Evolutionary conservation across 2,329 filamentous ascomycete genomes (phyloP).

Genomic region (Penicillium vulpinum): DNA sequence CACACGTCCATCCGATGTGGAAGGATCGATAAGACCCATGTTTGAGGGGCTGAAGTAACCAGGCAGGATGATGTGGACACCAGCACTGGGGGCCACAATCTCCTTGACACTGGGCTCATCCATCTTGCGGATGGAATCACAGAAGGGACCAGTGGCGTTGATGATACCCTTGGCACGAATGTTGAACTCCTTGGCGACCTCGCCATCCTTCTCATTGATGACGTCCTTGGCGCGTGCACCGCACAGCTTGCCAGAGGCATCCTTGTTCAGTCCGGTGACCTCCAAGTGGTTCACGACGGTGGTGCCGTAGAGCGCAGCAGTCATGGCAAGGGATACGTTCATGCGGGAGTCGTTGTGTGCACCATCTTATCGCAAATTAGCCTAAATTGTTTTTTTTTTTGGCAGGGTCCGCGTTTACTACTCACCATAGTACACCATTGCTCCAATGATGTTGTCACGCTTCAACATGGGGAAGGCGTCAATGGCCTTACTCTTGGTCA

Average conservation of each 20-base stretch:
- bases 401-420: not conserved
- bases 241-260: conserved; percentile 68
- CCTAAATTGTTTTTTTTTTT: not conserved
- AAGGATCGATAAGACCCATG: conserved; percentile 85
- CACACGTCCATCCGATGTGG: conserved; percentile 82
- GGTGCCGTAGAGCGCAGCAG: conserved; percentile 79
- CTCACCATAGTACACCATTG: conserved; percentile 78
- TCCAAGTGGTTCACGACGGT: conserved; percentile 83
- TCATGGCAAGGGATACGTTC: conserved; percentile 87
- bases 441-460: conserved; percentile 73
- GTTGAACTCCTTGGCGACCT: conserved; percentile 62
- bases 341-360: conserved; percentile 90
- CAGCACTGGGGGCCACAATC: conserved; percentile 82
- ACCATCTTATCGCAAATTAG: conserved; percentile 58
- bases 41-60: conserved; percentile 82
- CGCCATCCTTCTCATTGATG: conserved; percentile 65
- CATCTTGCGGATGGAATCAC: conserved; percentile 80
- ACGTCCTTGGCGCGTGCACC: conserved; percentile 73
- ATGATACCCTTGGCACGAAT: conserved; percentile 79
- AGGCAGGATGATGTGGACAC: conserved; percentile 82
- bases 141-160: conserved; percentile 87
- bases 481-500: conserved; percentile 81
- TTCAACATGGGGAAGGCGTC: conserved; percentile 89
- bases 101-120: conserved; percentile 71
- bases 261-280: conserved; percentile 74